Evolutionary conservation across 2,329 filamentous ascomycete genomes (phyloP), one percentile per base, ranked within the genome.

Genomic region (Cordyceps fumosorosea): DNA sequence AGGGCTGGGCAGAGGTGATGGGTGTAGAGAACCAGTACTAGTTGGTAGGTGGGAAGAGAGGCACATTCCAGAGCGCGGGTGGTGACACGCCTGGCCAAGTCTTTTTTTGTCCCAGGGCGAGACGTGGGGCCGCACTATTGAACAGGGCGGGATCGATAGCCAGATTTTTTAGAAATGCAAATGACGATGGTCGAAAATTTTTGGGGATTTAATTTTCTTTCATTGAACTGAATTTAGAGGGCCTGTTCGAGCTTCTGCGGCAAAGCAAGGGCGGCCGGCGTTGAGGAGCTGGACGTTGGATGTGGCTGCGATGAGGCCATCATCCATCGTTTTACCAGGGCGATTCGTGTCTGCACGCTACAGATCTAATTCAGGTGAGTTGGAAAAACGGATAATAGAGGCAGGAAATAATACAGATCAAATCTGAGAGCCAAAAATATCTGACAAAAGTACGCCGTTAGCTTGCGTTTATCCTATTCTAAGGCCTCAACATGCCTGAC

Each of bases 51-150:
- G 42, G 7, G 2, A 20, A 22, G 29, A 24, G 60, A 45, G 56
- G 37, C n/a, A 42, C 71, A 72, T 73, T 73, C 71, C 70, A 66
- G 58, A 55, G 64, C 53, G 63, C 66, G 67, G 68, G 34, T 57
- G 53, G 59, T 61, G 40, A 59, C 45, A 44, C 40, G 52, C 34
- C 34, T 52, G 55, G 50, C 42, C 55, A 37, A 37, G 34, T 37
- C 34, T 37, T 37, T 37, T 37, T 56, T 56, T 64, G 51, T 57
- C 34, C 54, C 64, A 54, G 66, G 34, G 64, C 63, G 65, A 71
- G 69, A 70, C 69, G 69, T 67, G 53, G 37, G 52, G 48, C 57
- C 34, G 26, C 50, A 47, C 57, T 60, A 60, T 60, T 47, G 57
- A 60, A 54, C 57, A 29, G 57, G 57, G 57, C 57, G 29, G 48